Conservation (phyloP, 2,329 filamentous ascomycete genomes). For the Fusarium dimerum region DNA sequence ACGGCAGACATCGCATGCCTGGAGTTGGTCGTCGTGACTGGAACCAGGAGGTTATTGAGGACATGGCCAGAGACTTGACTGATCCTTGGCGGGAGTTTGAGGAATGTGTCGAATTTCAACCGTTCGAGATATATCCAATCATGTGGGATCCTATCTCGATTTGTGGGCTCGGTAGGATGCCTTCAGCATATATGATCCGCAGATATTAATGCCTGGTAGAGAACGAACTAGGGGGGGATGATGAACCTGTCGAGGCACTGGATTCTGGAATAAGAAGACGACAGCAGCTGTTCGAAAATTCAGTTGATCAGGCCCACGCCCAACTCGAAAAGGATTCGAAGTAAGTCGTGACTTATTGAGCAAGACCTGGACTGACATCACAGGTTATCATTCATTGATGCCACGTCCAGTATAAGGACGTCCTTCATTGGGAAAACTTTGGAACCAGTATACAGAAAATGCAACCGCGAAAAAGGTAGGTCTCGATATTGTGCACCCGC, state of each 20-base stretch:
- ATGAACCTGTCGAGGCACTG: slow-evolving; percentile 16
- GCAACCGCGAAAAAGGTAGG: slow-evolving; percentile 36
- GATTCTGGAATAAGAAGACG: slow-evolving; percentile 29
- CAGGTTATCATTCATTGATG: slow-evolving; percentile 37
- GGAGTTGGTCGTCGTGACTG: slow-evolving; percentile 36
- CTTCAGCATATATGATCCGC: neutral
- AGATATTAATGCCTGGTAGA: neutral
- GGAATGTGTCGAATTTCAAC: neutral
- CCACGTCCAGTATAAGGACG: slow-evolving; percentile 38
- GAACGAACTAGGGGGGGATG: neutral
- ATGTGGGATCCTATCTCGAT: too few relatives aligned
- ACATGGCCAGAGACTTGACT: slow-evolving; percentile 37
- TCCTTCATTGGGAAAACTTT: slow-evolving; percentile 40
- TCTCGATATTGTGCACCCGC: neutral
- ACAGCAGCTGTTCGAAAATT: slow-evolving; percentile 27
- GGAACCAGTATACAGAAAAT: slow-evolving; percentile 35
- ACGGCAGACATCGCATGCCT: slow-evolving; percentile 37
- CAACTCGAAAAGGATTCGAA: slow-evolving; percentile 17
- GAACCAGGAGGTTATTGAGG: slow-evolving; percentile 45
- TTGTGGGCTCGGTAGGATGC: too few relatives aligned
- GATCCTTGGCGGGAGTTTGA: slow-evolving; percentile 34
- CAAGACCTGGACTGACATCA: neutral
- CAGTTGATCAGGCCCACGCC: slow-evolving; percentile 30
- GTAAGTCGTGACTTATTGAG: neutral
- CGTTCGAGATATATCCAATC: neutral